These are phyloP conservation scores for Pichia inconspicua DNA, from an alignment of 1,139 yeast genomes.

Conservation along the genomic window DNA sequence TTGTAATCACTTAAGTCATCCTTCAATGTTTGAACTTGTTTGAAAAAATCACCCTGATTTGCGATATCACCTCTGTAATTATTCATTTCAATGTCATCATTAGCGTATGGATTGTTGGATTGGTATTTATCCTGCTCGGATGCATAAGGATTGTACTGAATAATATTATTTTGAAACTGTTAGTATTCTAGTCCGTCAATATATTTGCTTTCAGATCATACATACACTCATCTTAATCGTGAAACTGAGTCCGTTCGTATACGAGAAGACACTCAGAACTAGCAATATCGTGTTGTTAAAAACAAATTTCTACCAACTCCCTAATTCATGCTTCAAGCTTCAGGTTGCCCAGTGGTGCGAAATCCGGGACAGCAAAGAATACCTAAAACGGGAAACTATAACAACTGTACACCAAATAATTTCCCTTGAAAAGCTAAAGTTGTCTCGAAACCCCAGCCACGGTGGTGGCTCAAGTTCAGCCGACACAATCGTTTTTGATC, in stretches of 20 bases:
- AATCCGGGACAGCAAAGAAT: not conserved
- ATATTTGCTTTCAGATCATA: not conserved
- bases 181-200: not conserved
- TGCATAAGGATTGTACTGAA: conserved; percentile 17
- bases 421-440: too few species aligned
- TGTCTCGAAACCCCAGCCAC: not conserved
- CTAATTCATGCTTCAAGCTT: not conserved
- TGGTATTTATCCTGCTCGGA: conserved; percentile 9
- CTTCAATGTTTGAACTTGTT: conserved; percentile 75
- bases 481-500: not conserved
- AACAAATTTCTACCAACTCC: not conserved
- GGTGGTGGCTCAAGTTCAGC: not conserved
- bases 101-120: conserved; percentile 20
- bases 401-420: not conserved
- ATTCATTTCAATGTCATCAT: conserved; percentile 21
- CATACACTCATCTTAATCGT: not conserved
- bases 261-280: not conserved
- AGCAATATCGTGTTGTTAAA: not conserved
- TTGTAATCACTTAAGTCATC: conserved; percentile 75
- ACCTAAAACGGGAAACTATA: not conserved
- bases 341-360: not conserved
- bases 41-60: conserved; percentile 47
- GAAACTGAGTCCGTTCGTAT: not conserved
- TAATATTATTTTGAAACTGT: not conserved
- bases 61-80: not conserved